Conservation (phyloP, 768 basidiomycete species). For the Dioszegia hungarica region DNA sequence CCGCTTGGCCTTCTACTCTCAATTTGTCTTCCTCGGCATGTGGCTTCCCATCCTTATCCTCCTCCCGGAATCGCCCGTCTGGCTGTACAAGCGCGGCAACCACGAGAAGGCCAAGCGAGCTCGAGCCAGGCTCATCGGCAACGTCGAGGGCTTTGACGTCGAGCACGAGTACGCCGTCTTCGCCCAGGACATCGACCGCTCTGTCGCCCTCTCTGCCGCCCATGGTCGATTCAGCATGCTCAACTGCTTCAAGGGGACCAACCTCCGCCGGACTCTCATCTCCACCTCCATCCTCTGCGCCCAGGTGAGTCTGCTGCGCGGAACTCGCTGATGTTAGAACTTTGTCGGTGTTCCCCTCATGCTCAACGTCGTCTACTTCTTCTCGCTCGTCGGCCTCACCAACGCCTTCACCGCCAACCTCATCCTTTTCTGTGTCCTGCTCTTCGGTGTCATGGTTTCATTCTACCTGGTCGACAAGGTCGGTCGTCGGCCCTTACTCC, state of each 20-base stretch:
- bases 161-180: constrained; percentile 26
- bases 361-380: constrained; percentile 18
- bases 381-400: constrained; percentile 16
- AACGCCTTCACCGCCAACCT: constrained; percentile 16
- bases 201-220: background rate
- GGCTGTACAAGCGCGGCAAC: constrained; percentile 18
- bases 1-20: constrained; percentile 21
- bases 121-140: constrained; percentile 8
- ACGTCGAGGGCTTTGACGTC: constrained; percentile 23
- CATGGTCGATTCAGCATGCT: background rate
- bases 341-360: constrained; percentile 17
- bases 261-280: constrained; percentile 10
- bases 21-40: constrained; percentile 20
- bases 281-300: constrained; percentile 6
- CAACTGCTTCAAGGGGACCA: constrained; percentile 10
- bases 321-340: constrained; percentile 9
- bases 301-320: constrained; percentile 1
- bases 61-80: constrained; percentile 25
- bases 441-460: constrained; percentile 15
- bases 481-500: constrained; percentile 19
- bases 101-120: constrained; percentile 20
- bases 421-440: constrained; percentile 10
- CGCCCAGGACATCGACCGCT: constrained; percentile 11
- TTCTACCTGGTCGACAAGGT: constrained; percentile 21
- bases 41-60: constrained; percentile 14